Conservation (phyloP, 495 filamentous ascomycete genomes). For the Penicillium canescens region DNA sequence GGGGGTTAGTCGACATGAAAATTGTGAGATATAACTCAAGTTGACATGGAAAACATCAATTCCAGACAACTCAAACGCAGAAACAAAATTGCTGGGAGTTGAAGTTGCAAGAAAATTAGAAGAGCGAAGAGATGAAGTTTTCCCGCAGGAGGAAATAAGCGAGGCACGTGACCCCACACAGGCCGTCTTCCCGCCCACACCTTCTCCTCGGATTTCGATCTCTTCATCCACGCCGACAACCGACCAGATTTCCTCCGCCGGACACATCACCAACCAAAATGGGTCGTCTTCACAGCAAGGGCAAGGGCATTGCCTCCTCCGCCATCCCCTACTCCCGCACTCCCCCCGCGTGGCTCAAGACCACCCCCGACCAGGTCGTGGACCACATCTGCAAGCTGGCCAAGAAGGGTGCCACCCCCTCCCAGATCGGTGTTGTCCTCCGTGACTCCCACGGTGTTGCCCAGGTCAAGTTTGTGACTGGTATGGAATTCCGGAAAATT, state of each 20-base stretch:
- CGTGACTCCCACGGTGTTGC: constrained; percentile 96
- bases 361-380: constrained; percentile 84
- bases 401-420: constrained; percentile 94
- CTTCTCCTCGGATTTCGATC: constrained; percentile 18
- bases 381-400: constrained; percentile 99
- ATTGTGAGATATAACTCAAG: neutral
- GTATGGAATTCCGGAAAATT: constrained; percentile 54
- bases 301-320: constrained; percentile 96
- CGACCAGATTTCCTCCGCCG: constrained; percentile 35
- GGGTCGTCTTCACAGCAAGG: constrained; percentile 98
- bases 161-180: constrained; percentile 31
- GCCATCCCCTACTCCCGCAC: constrained; percentile 96
- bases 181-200: constrained; percentile 4
- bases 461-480: constrained; percentile 94
- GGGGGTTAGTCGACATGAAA: neutral
- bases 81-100: neutral
- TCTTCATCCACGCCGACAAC: constrained; percentile 38
- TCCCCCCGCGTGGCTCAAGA: constrained; percentile 89
- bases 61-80: neutral
- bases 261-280: constrained; percentile 58
- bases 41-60: constrained; percentile 2
- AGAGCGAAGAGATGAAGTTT: constrained; percentile 8
- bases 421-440: constrained; percentile 97
- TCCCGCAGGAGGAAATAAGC: constrained; percentile 19
- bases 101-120: constrained; percentile 7